Evolutionary conservation across 1,284 basidiomycete species (phyloP).

Genomic region (Caloboletus firmus): DNA sequence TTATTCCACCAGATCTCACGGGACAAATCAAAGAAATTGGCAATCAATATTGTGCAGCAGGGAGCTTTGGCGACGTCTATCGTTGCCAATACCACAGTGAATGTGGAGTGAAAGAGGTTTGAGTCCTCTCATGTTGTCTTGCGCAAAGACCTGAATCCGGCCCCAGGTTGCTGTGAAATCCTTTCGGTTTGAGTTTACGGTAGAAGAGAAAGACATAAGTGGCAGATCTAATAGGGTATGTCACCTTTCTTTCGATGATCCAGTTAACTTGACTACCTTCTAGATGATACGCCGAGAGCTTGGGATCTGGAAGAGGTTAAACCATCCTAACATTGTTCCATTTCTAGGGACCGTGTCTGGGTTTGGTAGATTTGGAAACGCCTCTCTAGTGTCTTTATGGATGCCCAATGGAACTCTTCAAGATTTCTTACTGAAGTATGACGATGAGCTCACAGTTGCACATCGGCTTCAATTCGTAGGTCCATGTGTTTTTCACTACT

Average conservation of each 20-base stretch:
- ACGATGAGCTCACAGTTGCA: neutral
- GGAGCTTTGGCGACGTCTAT: constrained; percentile 9
- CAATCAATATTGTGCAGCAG: constrained; percentile 4
- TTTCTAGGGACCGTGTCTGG: constrained; percentile 6
- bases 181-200: constrained; percentile 8
- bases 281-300: constrained; percentile 18
- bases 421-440: constrained; percentile 4
- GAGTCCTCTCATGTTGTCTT: neutral
- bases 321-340: constrained; percentile 11
- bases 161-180: constrained; percentile 15
- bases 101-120: neutral
- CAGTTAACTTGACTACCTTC: neutral
- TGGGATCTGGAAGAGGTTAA: constrained; percentile 9
- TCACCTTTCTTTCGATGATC: neutral
- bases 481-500: too few relatives aligned
- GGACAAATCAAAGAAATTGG: neutral
- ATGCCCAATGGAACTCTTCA: constrained; percentile 10
- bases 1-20: constrained; percentile 7
- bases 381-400: constrained; percentile 12
- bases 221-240: constrained; percentile 1
- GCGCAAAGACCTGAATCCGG: neutral
- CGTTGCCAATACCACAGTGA: neutral
- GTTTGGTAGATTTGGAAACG: constrained; percentile 7
- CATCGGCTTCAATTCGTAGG: constrained; percentile 9
- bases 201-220: neutral